Percentiles rank a stretch among this genome's conserved stretches.
Conservation (phyloP, 768 basidiomycete genomes). For the Suillus bovinus region DNA sequence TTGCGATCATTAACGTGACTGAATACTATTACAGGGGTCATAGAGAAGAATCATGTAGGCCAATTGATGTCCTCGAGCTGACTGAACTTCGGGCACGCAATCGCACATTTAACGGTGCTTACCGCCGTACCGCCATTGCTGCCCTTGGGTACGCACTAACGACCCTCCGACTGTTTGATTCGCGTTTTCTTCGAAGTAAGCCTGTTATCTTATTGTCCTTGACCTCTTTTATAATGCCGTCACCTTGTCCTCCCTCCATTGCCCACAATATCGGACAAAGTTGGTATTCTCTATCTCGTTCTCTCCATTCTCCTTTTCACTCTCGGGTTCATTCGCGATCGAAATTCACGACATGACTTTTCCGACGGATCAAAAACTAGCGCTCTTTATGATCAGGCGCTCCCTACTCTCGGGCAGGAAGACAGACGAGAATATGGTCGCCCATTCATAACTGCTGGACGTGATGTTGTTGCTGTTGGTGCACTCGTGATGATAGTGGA, state of each 20-base stretch:
- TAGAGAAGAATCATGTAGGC: slow-evolving; percentile 49
- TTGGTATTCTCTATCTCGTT: slow-evolving; percentile 64
- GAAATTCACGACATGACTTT: slow-evolving; percentile 74
- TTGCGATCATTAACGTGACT: not conserved
- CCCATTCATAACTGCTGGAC: slow-evolving; percentile 81
- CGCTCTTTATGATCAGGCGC: slow-evolving; percentile 35
- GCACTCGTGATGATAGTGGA: slow-evolving; percentile 64
- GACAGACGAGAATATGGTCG: slow-evolving; percentile 66
- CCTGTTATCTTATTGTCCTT: slow-evolving; percentile 10
- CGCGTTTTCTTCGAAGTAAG: slow-evolving; percentile 71
- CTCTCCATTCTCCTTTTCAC: slow-evolving; percentile 62
- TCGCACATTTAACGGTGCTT: slow-evolving; percentile 83
- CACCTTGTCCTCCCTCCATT: slow-evolving; percentile 29
- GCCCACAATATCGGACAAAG: slow-evolving; percentile 29
- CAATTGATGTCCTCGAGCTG: slow-evolving; percentile 57
- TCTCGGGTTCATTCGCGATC: slow-evolving; percentile 57
- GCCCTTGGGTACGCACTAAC: slow-evolving; percentile 74
- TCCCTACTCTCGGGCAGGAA: slow-evolving; percentile 62
- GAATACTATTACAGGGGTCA: slow-evolving; percentile 38
- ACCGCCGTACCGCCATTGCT: slow-evolving; percentile 72
- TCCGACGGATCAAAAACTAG: slow-evolving; percentile 49
- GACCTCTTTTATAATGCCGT: slow-evolving; percentile 1
- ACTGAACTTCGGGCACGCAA: slow-evolving; percentile 79
- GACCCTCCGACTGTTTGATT: slow-evolving; percentile 78
- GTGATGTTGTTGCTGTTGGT: slow-evolving; percentile 64